Conservation (phyloP, 23 red algal genomes). For the Agarophyton chilense region DNA sequence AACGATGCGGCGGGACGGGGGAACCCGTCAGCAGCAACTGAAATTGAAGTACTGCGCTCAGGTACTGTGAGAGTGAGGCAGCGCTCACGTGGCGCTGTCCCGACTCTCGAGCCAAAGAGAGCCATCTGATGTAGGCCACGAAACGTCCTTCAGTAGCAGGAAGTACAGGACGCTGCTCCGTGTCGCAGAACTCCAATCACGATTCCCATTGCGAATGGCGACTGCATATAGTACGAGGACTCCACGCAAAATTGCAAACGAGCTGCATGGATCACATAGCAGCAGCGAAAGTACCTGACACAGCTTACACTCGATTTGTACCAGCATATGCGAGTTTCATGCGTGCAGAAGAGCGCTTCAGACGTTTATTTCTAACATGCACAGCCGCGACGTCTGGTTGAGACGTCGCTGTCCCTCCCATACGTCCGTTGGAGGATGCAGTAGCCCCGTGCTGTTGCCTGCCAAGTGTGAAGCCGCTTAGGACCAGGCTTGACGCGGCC, state of each 20-base stretch:
- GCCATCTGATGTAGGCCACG: slow-evolving; percentile 25
- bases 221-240: neutral
- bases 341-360: neutral
- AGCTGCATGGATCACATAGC: neutral
- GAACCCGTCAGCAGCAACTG: neutral
- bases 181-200: slow-evolving; percentile 3
- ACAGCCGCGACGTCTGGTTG: neutral
- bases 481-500: slow-evolving; percentile 11
- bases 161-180: neutral
- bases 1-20: neutral
- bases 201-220: slow-evolving; percentile 2
- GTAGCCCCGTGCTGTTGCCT: neutral
- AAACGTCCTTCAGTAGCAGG: slow-evolving; percentile 29
- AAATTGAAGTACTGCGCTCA: slow-evolving; percentile 18
- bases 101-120: neutral
- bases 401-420: slow-evolving; percentile 2
- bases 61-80: slow-evolving; percentile 21
- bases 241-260: slow-evolving; percentile 6
- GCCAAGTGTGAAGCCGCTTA: neutral
- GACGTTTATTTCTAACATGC: neutral
- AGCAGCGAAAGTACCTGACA: neutral
- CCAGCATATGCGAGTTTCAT: neutral
- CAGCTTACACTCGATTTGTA: neutral
- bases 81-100: neutral
- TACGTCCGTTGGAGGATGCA: neutral